A percentile compares a stretch with the other conserved stretches of the same genome.
These are phyloP conservation scores for Auricularia sp. DNA, from an alignment of 768 basidiomycete species.

Conservation along the genomic window DNA sequence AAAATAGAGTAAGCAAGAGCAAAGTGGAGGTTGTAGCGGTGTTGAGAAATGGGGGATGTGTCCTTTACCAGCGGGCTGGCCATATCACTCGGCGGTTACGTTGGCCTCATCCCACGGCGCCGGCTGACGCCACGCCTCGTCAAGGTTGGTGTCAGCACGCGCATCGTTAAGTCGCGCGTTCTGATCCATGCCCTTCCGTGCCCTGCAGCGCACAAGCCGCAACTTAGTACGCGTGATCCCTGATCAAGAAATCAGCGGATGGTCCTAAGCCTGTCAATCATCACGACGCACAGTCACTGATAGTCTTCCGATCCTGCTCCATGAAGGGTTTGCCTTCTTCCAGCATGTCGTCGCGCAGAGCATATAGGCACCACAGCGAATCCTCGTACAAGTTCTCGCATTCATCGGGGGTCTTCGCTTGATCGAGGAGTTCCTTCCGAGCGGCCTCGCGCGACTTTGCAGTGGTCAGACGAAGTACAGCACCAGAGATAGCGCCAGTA, in stretches of 20 bases:
- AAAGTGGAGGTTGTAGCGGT: no score
- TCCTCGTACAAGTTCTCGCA: slow-evolving; percentile 94
- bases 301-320: slow-evolving; percentile 74
- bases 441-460: slow-evolving; percentile 85
- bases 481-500: slow-evolving; percentile 9
- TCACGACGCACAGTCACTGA: slow-evolving; percentile 54
- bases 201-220: slow-evolving; percentile 63
- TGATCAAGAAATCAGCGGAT: slow-evolving; percentile 17
- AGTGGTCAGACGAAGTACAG: slow-evolving; percentile 3
- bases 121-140: slow-evolving; percentile 58
- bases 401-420: slow-evolving; percentile 63
- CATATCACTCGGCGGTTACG: background rate
- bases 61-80: no score
- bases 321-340: slow-evolving; percentile 75
- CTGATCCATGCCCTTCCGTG: slow-evolving; percentile 68
- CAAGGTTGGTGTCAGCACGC: slow-evolving; percentile 68
- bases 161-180: slow-evolving; percentile 67
- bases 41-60: no score
- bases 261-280: background rate
- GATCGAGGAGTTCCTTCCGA: slow-evolving; percentile 77
- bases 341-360: slow-evolving; percentile 79
- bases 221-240: slow-evolving; percentile 84
- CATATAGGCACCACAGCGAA: slow-evolving; percentile 87
- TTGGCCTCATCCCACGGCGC: slow-evolving; percentile 39
- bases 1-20: background rate